Evolutionary conservation across 345 rosid genomes (phyloP).

Genomic region (Raphanus sativus): DNA sequence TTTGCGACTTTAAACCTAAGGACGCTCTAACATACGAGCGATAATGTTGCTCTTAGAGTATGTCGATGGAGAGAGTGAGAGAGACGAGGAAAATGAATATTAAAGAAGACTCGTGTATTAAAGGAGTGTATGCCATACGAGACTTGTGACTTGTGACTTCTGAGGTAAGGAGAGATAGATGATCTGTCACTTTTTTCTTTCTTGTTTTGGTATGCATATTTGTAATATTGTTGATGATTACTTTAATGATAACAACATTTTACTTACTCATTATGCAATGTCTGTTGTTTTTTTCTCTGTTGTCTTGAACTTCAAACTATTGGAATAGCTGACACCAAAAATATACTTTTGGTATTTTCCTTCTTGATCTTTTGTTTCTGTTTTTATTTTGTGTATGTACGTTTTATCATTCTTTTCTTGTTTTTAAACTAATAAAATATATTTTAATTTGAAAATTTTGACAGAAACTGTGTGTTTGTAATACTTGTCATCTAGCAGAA

Average conservation of each 20-base stretch:
- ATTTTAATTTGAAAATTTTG: conserved; percentile 7
- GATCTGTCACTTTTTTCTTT: background rate
- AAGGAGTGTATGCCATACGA: background rate
- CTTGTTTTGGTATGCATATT: conserved; percentile 9
- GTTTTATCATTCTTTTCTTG: background rate
- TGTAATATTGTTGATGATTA: conserved; percentile 31
- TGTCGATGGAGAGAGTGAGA: conserved; percentile 1
- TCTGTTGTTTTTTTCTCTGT: conserved; percentile 30
- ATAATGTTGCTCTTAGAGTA: too few relatives aligned
- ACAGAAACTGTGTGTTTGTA: conserved; percentile 11
- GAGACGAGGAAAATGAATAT: background rate
- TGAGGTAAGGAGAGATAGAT: conserved; percentile 13
- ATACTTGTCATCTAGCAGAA: conserved; percentile 22
- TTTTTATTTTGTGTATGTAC: conserved; percentile 6
- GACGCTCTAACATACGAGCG: too few relatives aligned
- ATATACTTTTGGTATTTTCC: conserved; percentile 35
- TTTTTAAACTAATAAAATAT: background rate
- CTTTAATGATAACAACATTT: conserved; percentile 39
- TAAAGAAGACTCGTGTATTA: conserved; percentile 18
- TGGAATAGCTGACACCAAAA: conserved; percentile 38
- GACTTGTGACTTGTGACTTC: conserved; percentile 6
- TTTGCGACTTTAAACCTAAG: too few relatives aligned
- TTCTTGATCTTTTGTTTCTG: conserved; percentile 30
- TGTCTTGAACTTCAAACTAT: conserved; percentile 31
- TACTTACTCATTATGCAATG: conserved; percentile 27